Base-by-base conservation (phyloP, 108 stramenopile species). In the Aureococcus anophagefferens region DNA sequence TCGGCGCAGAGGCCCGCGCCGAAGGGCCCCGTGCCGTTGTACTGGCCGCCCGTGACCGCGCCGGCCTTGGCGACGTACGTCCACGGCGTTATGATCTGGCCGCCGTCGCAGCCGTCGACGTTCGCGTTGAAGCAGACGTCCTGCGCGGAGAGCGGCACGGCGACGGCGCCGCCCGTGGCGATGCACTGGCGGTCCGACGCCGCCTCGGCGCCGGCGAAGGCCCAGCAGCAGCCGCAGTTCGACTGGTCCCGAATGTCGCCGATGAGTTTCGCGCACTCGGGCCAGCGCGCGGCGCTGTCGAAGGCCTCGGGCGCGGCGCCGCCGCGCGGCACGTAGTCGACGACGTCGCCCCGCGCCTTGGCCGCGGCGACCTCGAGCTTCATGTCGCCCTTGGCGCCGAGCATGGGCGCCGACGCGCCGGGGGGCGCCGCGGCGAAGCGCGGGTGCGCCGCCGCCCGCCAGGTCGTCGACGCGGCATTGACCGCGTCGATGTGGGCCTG, bases 71-170 rank as follows among this genome's bases (percentile, higher is more conserved):
- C 64, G 65, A 87, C 72, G 81, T 78, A 88, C 73, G 82, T 68
- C 80, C 83, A 88, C 34, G 86, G 82, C 65, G 82, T 71, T 45
- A 83, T 82, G 70, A 86, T 83, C 31, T 77, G 78, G 31, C 87
- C 87, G 30, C 87, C 87, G 76, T 79, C 74, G 81, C 87, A 88
- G 32, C 87, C 87, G 71, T 85, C 78, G 35, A 71, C 72, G 63
- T 76, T 63, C 66, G 63, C 40, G 36, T 63, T 68, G 68, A 75
- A 68, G 72, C 83, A 81, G 36, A 83, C 67, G 70, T 87, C 78
- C 76, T 88, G 86, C 76, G 83, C 85, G 34, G 83, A 85, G 63
- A 89, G 65, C 28, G 62, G 44, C 4, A 74, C 35, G 30, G 77
- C 70, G n/a, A 70, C 62, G 62, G 76, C 79, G 18, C 65, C 79